Evolutionary conservation across 2,329 filamentous ascomycete species (phyloP).

Genomic region (Diaporthe vaccinii): DNA sequence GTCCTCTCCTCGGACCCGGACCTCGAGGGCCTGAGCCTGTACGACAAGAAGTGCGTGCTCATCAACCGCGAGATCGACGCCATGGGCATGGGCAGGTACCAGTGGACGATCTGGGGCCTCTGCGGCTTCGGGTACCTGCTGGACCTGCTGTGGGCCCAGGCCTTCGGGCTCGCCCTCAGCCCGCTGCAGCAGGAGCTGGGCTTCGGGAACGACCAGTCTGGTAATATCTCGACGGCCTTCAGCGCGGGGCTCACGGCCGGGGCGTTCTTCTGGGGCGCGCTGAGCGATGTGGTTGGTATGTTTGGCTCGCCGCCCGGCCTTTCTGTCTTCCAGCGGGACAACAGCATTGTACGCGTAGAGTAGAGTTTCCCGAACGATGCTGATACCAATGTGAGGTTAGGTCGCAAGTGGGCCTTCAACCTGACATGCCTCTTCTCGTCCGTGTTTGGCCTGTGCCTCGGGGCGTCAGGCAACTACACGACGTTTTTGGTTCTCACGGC

Average conservation of each 20-base stretch:
- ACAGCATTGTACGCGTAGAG: background rate
- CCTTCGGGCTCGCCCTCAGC: slow-evolving; percentile 66
- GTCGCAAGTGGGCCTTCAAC: slow-evolving; percentile 69
- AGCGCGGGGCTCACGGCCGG: slow-evolving; percentile 67
- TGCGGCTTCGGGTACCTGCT: slow-evolving; percentile 69
- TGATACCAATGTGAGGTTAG: slow-evolving; percentile 46
- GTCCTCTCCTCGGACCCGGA: slow-evolving; percentile 31
- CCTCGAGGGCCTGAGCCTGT: slow-evolving; percentile 38
- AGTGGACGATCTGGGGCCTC: slow-evolving; percentile 65
- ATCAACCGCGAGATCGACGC: slow-evolving; percentile 60
- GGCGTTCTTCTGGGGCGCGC: slow-evolving; percentile 67
- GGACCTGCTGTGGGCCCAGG: slow-evolving; percentile 70
- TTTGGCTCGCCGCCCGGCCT: background rate
- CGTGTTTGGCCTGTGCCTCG: slow-evolving; percentile 66
- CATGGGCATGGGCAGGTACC: slow-evolving; percentile 67
- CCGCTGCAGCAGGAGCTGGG: slow-evolving; percentile 70
- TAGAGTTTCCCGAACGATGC: background rate
- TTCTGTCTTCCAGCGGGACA: background rate
- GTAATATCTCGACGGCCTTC: slow-evolving; percentile 68
- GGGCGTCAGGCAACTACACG: slow-evolving; percentile 62
- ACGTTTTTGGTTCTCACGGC: slow-evolving; percentile 67
- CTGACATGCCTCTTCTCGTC: slow-evolving; percentile 68
- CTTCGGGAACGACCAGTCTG: slow-evolving; percentile 55
- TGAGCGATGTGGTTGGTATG: slow-evolving; percentile 63
- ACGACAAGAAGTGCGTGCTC: slow-evolving; percentile 39